phyloP scores from a whole-genome alignment of 768 basidiomycete species.

The Wakefieldia striispora region DNA sequence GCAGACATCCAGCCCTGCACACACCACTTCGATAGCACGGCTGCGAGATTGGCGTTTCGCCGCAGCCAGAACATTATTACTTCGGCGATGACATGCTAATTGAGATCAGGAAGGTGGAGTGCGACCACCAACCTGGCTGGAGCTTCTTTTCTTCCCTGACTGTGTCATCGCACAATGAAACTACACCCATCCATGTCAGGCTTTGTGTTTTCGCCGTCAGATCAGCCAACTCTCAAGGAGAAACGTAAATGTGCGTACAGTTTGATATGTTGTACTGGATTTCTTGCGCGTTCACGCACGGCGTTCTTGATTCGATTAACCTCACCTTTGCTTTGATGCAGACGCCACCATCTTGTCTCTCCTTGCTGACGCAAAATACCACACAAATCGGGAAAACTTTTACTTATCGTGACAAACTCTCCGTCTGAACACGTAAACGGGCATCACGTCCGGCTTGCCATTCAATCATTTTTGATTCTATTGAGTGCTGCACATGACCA shows the following conservation, averaged over 20 bases:
- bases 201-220: not conserved
- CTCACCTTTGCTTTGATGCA: not conserved
- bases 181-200: too few species aligned
- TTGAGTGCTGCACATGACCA: not conserved
- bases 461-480: not conserved
- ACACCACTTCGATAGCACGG: too few species aligned
- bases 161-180: slow-evolving; percentile 16
- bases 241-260: slow-evolving; percentile 21
- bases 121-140: not conserved
- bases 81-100: too few species aligned
- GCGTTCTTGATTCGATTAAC: slow-evolving; percentile 9
- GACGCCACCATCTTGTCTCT: not conserved
- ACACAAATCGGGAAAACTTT: not conserved
- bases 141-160: slow-evolving; percentile 26
- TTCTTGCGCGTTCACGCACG: slow-evolving; percentile 4
- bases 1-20: too few species aligned
- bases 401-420: slow-evolving; percentile 4
- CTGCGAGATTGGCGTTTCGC: too few species aligned
- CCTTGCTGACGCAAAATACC: not conserved
- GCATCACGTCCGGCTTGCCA: not conserved
- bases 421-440: slow-evolving; percentile 20
- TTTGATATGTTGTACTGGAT: not conserved
- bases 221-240: not conserved
- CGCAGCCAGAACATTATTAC: too few species aligned
- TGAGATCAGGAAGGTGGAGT: too few species aligned